Base-by-base conservation (phyloP, 2,329 filamentous ascomycete species). In the Lecanicillium sp. region DNA sequence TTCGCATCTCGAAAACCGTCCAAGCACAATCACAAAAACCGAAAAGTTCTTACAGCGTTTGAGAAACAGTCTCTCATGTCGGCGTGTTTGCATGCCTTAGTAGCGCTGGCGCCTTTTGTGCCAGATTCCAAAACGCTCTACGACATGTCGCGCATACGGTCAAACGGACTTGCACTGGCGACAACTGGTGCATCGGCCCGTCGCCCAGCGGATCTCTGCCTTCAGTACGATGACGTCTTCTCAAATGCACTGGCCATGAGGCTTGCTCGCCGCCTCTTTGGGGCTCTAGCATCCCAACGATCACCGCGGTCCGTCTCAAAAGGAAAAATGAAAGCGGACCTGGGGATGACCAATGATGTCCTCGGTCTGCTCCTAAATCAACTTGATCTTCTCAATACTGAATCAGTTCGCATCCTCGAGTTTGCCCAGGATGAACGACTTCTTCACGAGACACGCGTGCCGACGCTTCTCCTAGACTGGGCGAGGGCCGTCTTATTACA, bases 401-500 rank as follows among this genome's bases (percentile, higher is more conserved):
- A 64, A n/a, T 54, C 62, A 1, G 57, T 62, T 4, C 62, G 68
- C 8, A 49, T 66, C 3, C 54, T 78, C 2, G 59, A 68, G 4
- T 76, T 79, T 45, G 57, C 67, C 2, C 60, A 68, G 28, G 46
- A 64, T 2, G 76, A 77, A 43, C 66, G 68, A n/a, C 62, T 65
- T 12, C 50, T 74, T 17, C 77, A 78, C 46, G 75, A 79, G 49
- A 74, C 71, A 22, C 64, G 72, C 27, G 65, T 74, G 14, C 74
- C 72, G 7, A 74, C 70, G 10, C 56, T 79, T 13, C 62, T 77
- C 5, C 60, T 87, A 18, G 83, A 87, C 50, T 88, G 82, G 83
- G 74, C 83, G 15, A 72, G 84, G 43, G 79, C 81, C 0, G 72
- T 92, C 2, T 74, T 95, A 52, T 62, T 94, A 32, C 77, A 80